Evolutionary conservation across 75 land plant genomes (phyloP).

Genomic region (Adiantum capillusveneris): DNA sequence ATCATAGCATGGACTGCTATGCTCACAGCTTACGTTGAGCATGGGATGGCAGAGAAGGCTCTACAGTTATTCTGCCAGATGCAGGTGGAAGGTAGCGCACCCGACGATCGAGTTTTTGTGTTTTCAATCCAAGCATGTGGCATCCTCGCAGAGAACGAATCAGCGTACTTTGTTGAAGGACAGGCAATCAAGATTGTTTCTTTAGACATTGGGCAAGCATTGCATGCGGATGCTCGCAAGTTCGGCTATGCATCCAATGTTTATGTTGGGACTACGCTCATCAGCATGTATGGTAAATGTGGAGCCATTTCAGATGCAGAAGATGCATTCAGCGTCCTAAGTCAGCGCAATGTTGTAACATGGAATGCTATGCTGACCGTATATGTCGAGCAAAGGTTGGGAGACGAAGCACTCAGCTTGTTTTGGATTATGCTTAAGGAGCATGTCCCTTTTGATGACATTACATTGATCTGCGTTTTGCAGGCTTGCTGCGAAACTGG

Average conservation of each 20-base stretch:
- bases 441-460: constrained; percentile 9
- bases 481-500: constrained; percentile 31
- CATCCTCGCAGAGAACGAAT: constrained; percentile 1
- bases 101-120: not conserved
- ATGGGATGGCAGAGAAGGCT: not conserved
- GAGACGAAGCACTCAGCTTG: constrained; percentile 21
- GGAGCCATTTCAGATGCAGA: constrained; percentile 33
- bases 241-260: constrained; percentile 9
- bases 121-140: constrained; percentile 5
- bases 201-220: not conserved
- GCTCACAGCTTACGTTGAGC: constrained; percentile 12
- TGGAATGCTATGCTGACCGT: constrained; percentile 42
- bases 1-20: constrained; percentile 57
- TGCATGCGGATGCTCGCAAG: constrained; percentile 19
- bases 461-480: constrained; percentile 23
- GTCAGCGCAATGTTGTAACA: constrained; percentile 11
- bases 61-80: not conserved
- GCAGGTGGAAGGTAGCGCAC: not conserved
- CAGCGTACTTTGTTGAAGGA: not conserved
- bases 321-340: constrained; percentile 19
- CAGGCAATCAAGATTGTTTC: not conserved
- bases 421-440: constrained; percentile 18
- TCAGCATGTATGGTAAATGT: constrained; percentile 48
- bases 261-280: constrained; percentile 21
- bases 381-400: constrained; percentile 19